A percentile compares a stretch with the other conserved stretches of the same genome.
phyloP scores from a whole-genome alignment of 257 asterid species.

The Lantana camara region DNA sequence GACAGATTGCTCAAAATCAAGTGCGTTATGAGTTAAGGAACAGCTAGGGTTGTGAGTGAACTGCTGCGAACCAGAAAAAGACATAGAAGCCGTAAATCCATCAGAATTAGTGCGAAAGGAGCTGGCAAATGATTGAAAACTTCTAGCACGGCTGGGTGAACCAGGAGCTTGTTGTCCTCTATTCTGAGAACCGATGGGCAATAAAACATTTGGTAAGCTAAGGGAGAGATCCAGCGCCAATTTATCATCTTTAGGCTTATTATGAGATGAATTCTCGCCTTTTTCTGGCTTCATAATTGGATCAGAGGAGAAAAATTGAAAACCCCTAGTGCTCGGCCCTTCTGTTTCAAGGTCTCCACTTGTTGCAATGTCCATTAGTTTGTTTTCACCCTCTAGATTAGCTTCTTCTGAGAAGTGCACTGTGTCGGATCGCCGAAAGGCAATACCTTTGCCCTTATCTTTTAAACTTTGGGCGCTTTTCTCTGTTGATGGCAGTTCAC shows the following conservation, averaged over 20 bases:
- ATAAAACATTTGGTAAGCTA: conserved; percentile 90
- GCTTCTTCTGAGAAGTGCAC: conserved; percentile 33
- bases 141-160: conserved; percentile 89
- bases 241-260: conserved; percentile 72
- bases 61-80: conserved; percentile 95
- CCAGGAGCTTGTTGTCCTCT: conserved; percentile 55
- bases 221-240: conserved; percentile 93
- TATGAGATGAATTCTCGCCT: conserved; percentile 43
- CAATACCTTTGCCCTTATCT: conserved; percentile 78
- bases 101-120: conserved; percentile 82
- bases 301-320: conserved; percentile 72
- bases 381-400: conserved; percentile 51
- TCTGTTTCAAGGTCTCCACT: conserved; percentile 57
- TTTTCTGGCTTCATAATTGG: conserved; percentile 73
- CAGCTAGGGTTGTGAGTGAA: conserved; percentile 98
- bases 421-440: conserved; percentile 40
- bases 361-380: conserved; percentile 37
- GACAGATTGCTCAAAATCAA: conserved; percentile 90
- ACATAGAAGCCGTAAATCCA: conserved; percentile 89
- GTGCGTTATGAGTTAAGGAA: conserved; percentile 70
- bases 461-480: conserved; percentile 42
- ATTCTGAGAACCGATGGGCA: conserved; percentile 72
- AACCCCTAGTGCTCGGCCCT: conserved; percentile 77
- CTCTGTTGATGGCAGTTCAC: conserved; percentile 44
- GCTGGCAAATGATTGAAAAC: conserved; percentile 85